A percentile compares a stretch with the other conserved stretches of the same genome.
Evolutionary conservation across 1,284 basidiomycete genomes (phyloP).

Genomic region (Tausonia pullulans): DNA sequence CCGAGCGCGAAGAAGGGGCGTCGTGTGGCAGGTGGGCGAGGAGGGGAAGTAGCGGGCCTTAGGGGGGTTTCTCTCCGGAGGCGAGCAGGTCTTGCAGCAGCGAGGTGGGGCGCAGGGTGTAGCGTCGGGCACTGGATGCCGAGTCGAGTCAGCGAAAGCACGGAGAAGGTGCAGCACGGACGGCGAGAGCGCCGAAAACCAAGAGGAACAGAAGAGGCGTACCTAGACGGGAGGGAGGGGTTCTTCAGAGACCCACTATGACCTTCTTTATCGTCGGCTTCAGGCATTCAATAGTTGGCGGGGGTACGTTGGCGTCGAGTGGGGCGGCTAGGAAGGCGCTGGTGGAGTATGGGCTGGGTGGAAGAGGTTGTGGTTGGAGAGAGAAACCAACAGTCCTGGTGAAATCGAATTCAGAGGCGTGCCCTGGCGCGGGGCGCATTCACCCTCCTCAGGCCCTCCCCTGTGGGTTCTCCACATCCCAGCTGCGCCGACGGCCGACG

Average conservation of each 20-base stretch:
- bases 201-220: not conserved
- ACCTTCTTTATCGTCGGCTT: not conserved
- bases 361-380: no score
- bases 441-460: no score
- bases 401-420: no score
- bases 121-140: not conserved
- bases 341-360: no score
- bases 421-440: no score
- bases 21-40: not conserved
- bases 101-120: not conserved
- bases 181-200: not conserved
- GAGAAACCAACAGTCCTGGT: no score
- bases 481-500: no score
- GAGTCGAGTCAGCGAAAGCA: not conserved
- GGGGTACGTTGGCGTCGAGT: no score
- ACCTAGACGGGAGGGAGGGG: not conserved
- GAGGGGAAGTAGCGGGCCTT: conserved; percentile 5
- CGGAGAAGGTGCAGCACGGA: not conserved
- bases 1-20: not conserved
- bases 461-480: no score
- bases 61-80: conserved; percentile 16
- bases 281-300: no score
- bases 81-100: conserved; percentile 12
- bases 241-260: not conserved
- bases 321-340: no score